Conservation (phyloP, 2,329 filamentous ascomycete species). For the Arachnomyces sp. region DNA sequence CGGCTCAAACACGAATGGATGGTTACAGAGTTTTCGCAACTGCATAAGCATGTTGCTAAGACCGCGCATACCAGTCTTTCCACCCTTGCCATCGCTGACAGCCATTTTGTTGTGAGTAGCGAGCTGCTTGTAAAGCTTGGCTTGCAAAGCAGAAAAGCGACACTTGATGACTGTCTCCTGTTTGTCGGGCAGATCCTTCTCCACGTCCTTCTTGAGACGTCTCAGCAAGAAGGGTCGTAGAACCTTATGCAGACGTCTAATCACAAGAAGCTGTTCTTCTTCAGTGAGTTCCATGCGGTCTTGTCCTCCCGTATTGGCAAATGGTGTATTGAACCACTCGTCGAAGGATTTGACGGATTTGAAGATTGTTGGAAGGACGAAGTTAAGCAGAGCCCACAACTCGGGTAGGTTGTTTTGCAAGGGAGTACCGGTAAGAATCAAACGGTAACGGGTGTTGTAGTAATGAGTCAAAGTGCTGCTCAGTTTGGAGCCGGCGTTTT, state of each 20-base stretch:
- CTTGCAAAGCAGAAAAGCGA: conserved; percentile 90
- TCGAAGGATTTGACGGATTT: conserved; percentile 98
- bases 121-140: conserved; percentile 94
- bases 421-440: conserved; percentile 95
- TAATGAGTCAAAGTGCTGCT: conserved; percentile 91
- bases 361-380: conserved; percentile 96
- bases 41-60: conserved; percentile 99
- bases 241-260: conserved; percentile 96
- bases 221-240: conserved; percentile 92
- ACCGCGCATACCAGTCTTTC: conserved; percentile 87
- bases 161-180: conserved; percentile 99
- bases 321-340: conserved; percentile 99
- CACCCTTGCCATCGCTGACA: conserved; percentile 90
- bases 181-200: conserved; percentile 98
- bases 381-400: conserved; percentile 96
- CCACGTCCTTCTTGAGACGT: conserved; percentile 98
- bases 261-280: conserved; percentile 98
- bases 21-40: conserved; percentile 94
- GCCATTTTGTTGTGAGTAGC: conserved; percentile 90
- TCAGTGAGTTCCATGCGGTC: conserved; percentile 98
- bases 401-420: conserved; percentile 95
- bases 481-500: conserved; percentile 93
- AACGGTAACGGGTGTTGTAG: conserved; percentile 87
- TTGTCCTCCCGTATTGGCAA: conserved; percentile 94
- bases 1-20: conserved; percentile 96